These are phyloP conservation scores for Anisodus tanguticus DNA, from an alignment of 257 asterid genomes.

Conservation along the genomic window DNA sequence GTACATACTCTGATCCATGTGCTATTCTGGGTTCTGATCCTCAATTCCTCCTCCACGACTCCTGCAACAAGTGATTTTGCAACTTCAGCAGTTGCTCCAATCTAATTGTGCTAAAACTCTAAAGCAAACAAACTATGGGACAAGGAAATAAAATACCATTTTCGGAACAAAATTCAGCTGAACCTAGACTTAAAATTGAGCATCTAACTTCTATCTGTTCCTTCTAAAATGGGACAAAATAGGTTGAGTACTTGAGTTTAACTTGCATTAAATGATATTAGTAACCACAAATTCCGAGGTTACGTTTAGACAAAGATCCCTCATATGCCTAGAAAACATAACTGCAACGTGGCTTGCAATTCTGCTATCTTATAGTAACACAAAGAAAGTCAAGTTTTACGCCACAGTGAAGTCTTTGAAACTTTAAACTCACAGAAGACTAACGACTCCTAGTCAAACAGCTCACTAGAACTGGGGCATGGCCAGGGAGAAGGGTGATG, in stretches of 20 bases:
- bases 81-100: slow-evolving; percentile 18
- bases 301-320: not conserved
- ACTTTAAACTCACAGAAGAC: not conserved
- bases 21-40: not conserved
- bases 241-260: not conserved
- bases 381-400: not conserved
- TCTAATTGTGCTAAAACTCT: not conserved
- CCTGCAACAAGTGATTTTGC: slow-evolving; percentile 17
- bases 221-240: not conserved
- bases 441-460: slow-evolving; percentile 1
- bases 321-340: not conserved
- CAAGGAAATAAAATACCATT: not conserved
- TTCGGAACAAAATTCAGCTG: not conserved
- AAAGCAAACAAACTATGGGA: not conserved
- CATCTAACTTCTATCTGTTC: not conserved
- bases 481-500: not conserved
- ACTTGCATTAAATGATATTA: not conserved
- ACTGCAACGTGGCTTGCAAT: not conserved
- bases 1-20: slow-evolving; percentile 27
- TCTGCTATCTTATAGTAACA: slow-evolving; percentile 9
- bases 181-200: not conserved
- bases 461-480: not conserved
- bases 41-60: slow-evolving; percentile 22
- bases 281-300: not conserved
- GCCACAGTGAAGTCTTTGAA: not conserved